Base-by-base conservation (phyloP, 2,329 filamentous ascomycete species). In the Penicillium sp. region DNA sequence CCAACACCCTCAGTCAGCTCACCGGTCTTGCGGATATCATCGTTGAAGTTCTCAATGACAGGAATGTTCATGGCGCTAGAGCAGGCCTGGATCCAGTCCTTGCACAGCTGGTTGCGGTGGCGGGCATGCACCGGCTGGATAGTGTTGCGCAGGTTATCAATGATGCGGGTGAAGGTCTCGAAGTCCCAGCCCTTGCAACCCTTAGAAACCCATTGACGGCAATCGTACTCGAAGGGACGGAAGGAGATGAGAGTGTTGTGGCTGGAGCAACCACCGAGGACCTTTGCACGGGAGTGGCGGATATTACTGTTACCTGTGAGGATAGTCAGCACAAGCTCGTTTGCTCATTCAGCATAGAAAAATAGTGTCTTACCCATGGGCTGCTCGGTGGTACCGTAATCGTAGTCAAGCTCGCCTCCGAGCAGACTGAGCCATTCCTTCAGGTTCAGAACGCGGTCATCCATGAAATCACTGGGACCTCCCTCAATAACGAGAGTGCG, bases 221-320 rank as follows among this genome's bases (percentile, higher is more conserved):
- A 85, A 75, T 96, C 92, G 74, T 95, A 92, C 74, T 92, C 86
- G 71, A 96, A 95, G 8, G 92, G 90, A 26, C 91, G 85, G 84
- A 96, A 96, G 18, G 89, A 94, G 74, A 96, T 96, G 67, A 96
- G 81, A 20, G 92, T 96, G 78, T 96, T 96, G 82, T 96, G 92
- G 57, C 89, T 93, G 43, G 91, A 95, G 81, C 92, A 96, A 64
- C 92, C 92, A 65, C 92, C 92, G 31, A 96, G 83, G 38, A 96
- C 91, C 80, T 96, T 96, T 61, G 92, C 92, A 60, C 92, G 88
- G 14, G 92, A 95, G 79, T 96, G 92, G 62, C 91, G 87, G 78
- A 96, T 96, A 78, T 91, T 84, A 55, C 89, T 94, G 81, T 96
- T 96, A 71, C 91, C 90, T 84, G 76, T 65, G 60, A 62, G 43